Base-by-base conservation (phyloP, 441 rosid genomes). In the Erysimum cheiri region DNA sequence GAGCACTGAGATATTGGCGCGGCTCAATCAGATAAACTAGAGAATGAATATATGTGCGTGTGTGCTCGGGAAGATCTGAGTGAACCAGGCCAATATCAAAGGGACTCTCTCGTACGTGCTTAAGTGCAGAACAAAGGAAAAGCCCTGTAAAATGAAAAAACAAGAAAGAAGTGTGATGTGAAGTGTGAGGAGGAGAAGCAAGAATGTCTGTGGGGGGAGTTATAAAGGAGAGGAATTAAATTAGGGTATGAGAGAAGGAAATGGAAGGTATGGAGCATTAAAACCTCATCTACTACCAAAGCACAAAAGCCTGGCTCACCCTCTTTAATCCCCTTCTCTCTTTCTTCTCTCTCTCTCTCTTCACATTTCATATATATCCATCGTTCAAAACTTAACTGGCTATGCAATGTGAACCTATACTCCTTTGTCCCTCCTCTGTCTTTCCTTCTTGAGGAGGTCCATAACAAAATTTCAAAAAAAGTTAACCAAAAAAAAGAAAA, bases 21-120 rank as follows among this genome's bases (percentile, higher is more conserved):
- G 89, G 87, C 89, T 85, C 89, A 85, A 85, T 85, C 89, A 85
- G 81, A 83, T 73, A 14, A 64, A 26, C 67, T 39, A 73, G 65
- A 75, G 62, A 58, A 46, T 43, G 28, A 12, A 33, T 33, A 48
- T 6, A 28, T 47, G 9, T 4, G 52, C 3, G 13, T 4, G 13
- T 47, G 4, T 26, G 13, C 5, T 24, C 11, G 12, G 31, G 39
- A 60, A 71, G 54, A 79, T 85, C 92, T 86, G 96, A 89, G 83
- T 87, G 96, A 89, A 81, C 92, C 92, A 87, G 85, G 89, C 92
- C 96, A 89, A 89, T 85, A 89, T 84, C 96, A 78, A 70, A 85
- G 82, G 67, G 66, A 68, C 87, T 68, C 48, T 81, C 69, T 84
- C 85, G 22, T 19, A 19, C 22, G 77, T 74, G 69, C 33, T 46